Evolutionary conservation across 2,329 filamentous ascomycete species (phyloP), one percentile per base, ranked within the genome.

Genomic region (Sporothrix curviconia): DNA sequence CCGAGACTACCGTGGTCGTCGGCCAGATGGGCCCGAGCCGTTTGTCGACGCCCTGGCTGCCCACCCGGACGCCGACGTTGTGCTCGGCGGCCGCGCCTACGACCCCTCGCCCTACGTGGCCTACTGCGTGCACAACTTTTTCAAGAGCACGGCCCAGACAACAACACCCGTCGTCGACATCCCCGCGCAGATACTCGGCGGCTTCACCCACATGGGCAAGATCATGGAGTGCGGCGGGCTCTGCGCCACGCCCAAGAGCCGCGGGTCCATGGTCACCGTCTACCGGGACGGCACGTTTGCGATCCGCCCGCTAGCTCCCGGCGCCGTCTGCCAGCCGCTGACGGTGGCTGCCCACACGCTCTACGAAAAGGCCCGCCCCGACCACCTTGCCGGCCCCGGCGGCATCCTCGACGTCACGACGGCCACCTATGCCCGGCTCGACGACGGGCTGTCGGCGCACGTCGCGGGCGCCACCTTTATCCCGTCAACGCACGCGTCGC

Each of bases 341-440:
- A 75, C 73, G 0, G 77, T 82, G 0, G 78, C 78, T 0, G 76
- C 79, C 0, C 79, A 82, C 60, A 76, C 78, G 0, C 64, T 82
- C 5, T 83, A 83, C 53, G 79, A 82, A 66, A 82, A 82, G 60
- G 70, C 73, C 0, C 65, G 79, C 15, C 79, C 79, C 0, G 79
- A 82, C 63, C 61, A 75, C 1, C 63, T 82, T 1, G 59, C 67
- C 7, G 79, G 79, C 0, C 80, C 79, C 0, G 79, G 79, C 0
- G 80, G 79, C 0, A 64, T 67, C 6, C 67, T 82, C 0, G 66
- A 76, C 44, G 64, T 81, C 0, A 67, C 68, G 0, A 50, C 65
- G 0, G 68, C 74, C 1, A 68, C 62, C 1, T 80, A 79, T 59
- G 68, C 75, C 57, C 71, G 76, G 60, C 60, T 77, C 3, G 60